Conservation (phyloP, 148 eudicot genomes). For the Vaccinium macrocarpon region DNA sequence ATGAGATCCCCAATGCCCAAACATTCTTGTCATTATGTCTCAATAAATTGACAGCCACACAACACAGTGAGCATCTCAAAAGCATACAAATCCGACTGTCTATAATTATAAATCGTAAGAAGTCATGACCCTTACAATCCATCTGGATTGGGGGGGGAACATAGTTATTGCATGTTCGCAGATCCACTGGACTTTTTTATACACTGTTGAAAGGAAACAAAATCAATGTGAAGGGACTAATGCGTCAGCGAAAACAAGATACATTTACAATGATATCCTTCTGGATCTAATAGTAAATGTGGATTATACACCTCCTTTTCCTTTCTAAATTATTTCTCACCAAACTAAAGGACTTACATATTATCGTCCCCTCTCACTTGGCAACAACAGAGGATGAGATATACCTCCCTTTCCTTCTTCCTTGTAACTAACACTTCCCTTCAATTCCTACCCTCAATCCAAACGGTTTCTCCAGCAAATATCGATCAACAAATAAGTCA, state of each 20-base stretch:
- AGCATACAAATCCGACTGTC: neutral
- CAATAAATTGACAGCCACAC: neutral
- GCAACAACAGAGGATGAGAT: neutral
- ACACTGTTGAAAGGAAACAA: neutral
- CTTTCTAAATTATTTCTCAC: neutral
- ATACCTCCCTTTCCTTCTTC: neutral
- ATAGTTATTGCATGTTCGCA: neutral
- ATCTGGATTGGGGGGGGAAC: neutral
- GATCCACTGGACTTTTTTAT: neutral
- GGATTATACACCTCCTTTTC: neutral
- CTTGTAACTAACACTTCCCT: neutral
- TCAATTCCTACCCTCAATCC: neutral
- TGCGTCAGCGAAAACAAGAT: neutral
- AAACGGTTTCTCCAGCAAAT: neutral
- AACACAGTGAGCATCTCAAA: neutral
- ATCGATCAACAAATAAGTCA: neutral
- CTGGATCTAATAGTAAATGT: neutral
- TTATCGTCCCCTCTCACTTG: neutral
- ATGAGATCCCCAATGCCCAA: neutral
- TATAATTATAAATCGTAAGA: neutral
- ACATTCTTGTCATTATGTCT: neutral
- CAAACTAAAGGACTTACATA: neutral
- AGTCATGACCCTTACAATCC: neutral
- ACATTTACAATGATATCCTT: neutral
- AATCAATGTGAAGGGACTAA: neutral